phyloP scores from a whole-genome alignment of 176 grass and related monocot genomes.

The Poa annua region DNA sequence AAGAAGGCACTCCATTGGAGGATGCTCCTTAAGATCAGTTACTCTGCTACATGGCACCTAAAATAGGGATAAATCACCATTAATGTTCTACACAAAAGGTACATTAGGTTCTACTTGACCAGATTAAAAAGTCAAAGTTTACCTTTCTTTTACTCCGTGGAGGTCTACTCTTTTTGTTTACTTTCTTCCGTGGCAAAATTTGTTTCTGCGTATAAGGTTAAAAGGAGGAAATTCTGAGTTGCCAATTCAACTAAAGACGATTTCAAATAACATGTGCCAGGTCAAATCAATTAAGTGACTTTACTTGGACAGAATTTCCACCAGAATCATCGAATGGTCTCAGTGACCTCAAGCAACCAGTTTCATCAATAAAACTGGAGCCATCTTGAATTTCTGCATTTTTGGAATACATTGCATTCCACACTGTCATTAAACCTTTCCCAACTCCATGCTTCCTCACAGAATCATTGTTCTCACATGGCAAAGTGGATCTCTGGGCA shows the following conservation, averaged over 20 bases:
- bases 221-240: slow-evolving; percentile 8
- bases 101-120: neutral
- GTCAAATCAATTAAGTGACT: slow-evolving; percentile 35
- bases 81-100: neutral
- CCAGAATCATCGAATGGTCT: slow-evolving; percentile 49
- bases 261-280: slow-evolving; percentile 9
- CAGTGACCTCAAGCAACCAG: slow-evolving; percentile 62
- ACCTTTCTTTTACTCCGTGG: slow-evolving; percentile 68
- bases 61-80: slow-evolving; percentile 21
- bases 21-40: slow-evolving; percentile 50
- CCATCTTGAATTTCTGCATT: slow-evolving; percentile 47
- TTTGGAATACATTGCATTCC: slow-evolving; percentile 73
- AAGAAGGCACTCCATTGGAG: slow-evolving; percentile 72
- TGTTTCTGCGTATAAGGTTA: slow-evolving; percentile 56
- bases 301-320: slow-evolving; percentile 52
- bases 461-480: slow-evolving; percentile 41
- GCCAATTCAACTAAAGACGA: slow-evolving; percentile 18
- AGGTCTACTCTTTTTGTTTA: slow-evolving; percentile 54
- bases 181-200: slow-evolving; percentile 54
- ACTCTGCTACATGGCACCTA: slow-evolving; percentile 65
- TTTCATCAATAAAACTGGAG: slow-evolving; percentile 59
- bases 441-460: slow-evolving; percentile 84
- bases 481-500: slow-evolving; percentile 18
- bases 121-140: slow-evolving; percentile 26
- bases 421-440: slow-evolving; percentile 98